Conservation (phyloP, 78 protist genomes). For the Protostelium mycophagum region DNA sequence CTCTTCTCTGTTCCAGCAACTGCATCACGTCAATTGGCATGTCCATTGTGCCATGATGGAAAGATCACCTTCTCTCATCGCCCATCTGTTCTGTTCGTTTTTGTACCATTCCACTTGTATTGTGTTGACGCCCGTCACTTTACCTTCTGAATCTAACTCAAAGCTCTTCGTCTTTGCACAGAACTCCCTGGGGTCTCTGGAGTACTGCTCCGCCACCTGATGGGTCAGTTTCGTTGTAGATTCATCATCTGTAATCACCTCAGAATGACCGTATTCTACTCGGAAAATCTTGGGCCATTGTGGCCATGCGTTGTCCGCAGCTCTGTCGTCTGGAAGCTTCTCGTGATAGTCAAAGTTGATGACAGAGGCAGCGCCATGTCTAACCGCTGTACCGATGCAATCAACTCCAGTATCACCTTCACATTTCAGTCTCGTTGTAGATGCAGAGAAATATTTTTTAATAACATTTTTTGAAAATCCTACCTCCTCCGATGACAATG, state of each 20-base stretch:
- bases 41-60: no score
- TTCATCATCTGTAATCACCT: constrained; percentile 23
- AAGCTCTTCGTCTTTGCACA: constrained; percentile 11
- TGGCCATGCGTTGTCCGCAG: constrained; percentile 75
- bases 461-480: no score
- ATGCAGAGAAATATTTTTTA: no score
- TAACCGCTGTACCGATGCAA: constrained; percentile 78
- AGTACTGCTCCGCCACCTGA: constrained; percentile 50
- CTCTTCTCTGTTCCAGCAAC: background rate
- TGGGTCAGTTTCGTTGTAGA: background rate
- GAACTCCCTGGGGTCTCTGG: constrained; percentile 60
- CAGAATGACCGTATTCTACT: constrained; percentile 85
- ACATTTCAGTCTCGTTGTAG: no score
- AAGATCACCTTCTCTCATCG: background rate
- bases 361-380: constrained; percentile 57
- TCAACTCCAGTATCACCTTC: constrained; percentile 90
- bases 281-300: constrained; percentile 76
- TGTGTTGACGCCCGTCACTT: constrained; percentile 55
- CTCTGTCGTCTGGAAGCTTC: constrained; percentile 26
- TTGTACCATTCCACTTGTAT: constrained; percentile 4
- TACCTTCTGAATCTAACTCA: constrained; percentile 22
- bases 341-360: constrained; percentile 65
- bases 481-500: constrained; percentile 87
- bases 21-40: no score
- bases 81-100: background rate